Evolutionary conservation across 202 grass and related monocot species (phyloP).

Genomic region (Digitaria exilis): DNA sequence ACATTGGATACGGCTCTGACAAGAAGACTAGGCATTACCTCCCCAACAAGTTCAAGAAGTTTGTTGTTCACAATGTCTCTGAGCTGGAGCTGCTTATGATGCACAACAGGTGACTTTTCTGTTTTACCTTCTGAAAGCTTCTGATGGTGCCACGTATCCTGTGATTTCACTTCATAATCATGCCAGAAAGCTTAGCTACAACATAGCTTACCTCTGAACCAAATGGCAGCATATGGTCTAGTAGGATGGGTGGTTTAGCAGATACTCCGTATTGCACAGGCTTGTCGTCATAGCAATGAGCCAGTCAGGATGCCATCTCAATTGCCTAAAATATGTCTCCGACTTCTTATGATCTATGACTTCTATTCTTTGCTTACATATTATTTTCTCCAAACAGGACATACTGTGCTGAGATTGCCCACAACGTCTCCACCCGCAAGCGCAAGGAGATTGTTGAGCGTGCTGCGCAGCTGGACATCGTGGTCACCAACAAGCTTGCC

Average conservation of each 20-base stretch:
- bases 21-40: constrained; percentile 80
- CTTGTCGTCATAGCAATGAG: background rate
- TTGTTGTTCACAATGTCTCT: constrained; percentile 70
- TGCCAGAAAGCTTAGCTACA: background rate
- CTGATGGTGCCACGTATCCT: background rate
- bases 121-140: background rate
- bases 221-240: background rate
- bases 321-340: background rate
- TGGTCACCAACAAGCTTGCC: constrained; percentile 72
- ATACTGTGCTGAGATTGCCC: constrained; percentile 88
- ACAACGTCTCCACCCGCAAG: constrained; percentile 77
- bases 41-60: constrained; percentile 76
- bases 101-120: constrained; percentile 68
- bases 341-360: too few species aligned
- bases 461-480: constrained; percentile 79
- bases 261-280: background rate
- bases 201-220: background rate
- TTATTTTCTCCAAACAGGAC: constrained; percentile 47
- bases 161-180: background rate
- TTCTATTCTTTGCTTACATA: background rate
- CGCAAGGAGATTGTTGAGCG: constrained; percentile 87
- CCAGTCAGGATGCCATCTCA: background rate
- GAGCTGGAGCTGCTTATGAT: constrained; percentile 82
- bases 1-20: constrained; percentile 80
- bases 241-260: background rate